Conservation (phyloP, 2,329 filamentous ascomycete species). For the Colletotrichum falcatum region DNA sequence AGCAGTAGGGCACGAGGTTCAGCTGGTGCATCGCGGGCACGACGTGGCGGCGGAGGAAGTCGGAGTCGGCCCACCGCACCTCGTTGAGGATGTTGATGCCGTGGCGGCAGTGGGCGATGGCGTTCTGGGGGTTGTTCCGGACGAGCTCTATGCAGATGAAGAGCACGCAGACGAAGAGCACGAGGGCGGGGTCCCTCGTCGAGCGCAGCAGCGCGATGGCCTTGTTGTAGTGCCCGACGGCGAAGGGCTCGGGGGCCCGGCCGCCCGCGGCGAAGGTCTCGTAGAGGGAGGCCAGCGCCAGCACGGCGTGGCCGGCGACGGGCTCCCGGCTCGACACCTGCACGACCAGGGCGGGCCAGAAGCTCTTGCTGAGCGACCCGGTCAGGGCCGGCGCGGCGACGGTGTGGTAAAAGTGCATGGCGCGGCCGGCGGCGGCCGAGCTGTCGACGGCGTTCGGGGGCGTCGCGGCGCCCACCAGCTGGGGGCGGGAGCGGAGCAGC, state of each 20-base stretch:
- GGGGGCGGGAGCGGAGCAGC: neutral
- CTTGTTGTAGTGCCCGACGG: conserved; percentile 40
- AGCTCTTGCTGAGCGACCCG: conserved; percentile 42
- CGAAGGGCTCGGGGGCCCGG: conserved; percentile 1
- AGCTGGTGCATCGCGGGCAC: conserved; percentile 8
- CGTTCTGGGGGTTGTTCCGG: conserved; percentile 10
- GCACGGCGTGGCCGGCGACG: conserved; percentile 43
- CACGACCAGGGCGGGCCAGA: conserved; percentile 42
- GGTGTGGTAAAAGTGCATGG: conserved; percentile 41
- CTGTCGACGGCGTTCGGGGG: conserved; percentile 12
- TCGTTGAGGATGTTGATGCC: conserved; percentile 36
- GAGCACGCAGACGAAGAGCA: conserved; percentile 42
- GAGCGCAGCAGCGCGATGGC: conserved; percentile 38
- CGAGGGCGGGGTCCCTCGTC: conserved; percentile 33
- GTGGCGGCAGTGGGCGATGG: conserved; percentile 21
- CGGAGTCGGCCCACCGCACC: neutral
- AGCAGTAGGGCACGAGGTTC: conserved; percentile 9
- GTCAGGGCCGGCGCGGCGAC: conserved; percentile 40
- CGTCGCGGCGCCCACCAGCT: neutral
- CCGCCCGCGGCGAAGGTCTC: conserved; percentile 19
- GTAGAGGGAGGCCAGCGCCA: conserved; percentile 42
- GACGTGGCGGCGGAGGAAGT: conserved; percentile 15
- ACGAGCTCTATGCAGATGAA: conserved; percentile 41
- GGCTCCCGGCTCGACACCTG: conserved; percentile 41
- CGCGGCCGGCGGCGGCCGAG: conserved; percentile 27